These are phyloP conservation scores for Penicillium paxilli DNA, from an alignment of 495 filamentous ascomycete genomes.

Conservation along the genomic window DNA sequence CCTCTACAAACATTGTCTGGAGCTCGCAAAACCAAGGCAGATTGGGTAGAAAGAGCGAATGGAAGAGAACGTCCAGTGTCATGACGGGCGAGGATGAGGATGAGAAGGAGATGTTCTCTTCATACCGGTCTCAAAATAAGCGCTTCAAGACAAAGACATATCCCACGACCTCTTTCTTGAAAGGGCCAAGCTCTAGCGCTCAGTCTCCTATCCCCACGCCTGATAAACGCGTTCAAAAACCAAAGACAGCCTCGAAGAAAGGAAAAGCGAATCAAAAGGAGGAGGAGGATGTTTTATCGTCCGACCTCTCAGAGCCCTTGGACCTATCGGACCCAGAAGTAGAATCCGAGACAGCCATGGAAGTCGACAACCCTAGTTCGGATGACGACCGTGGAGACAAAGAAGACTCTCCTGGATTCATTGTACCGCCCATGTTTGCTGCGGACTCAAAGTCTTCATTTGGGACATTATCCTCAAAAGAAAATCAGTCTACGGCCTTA, in stretches of 20 bases:
- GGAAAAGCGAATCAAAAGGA: background rate
- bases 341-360: conserved; percentile 30
- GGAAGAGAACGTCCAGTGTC: conserved; percentile 3
- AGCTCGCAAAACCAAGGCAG: conserved; percentile 6
- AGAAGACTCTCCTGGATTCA: conserved; percentile 16
- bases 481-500: background rate
- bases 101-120: conserved; percentile 17
- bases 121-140: conserved; percentile 21
- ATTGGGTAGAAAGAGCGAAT: background rate
- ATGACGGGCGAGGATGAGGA: conserved; percentile 12
- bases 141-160: conserved; percentile 19
- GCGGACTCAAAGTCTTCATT: conserved; percentile 25
- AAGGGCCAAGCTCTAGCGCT: conserved; percentile 13
- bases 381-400: conserved; percentile 3
- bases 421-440: conserved; percentile 22
- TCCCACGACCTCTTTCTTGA: conserved; percentile 13
- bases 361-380: conserved; percentile 21
- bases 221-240: conserved; percentile 6
- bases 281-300: background rate
- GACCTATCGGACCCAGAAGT: conserved; percentile 11
- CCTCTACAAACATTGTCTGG: background rate
- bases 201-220: conserved; percentile 15
- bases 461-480: conserved; percentile 12
- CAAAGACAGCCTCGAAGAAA: background rate
- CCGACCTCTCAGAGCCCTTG: background rate